Conservation (phyloP, 2,329 filamentous ascomycete genomes). For the Ophiostoma perfectum region DNA sequence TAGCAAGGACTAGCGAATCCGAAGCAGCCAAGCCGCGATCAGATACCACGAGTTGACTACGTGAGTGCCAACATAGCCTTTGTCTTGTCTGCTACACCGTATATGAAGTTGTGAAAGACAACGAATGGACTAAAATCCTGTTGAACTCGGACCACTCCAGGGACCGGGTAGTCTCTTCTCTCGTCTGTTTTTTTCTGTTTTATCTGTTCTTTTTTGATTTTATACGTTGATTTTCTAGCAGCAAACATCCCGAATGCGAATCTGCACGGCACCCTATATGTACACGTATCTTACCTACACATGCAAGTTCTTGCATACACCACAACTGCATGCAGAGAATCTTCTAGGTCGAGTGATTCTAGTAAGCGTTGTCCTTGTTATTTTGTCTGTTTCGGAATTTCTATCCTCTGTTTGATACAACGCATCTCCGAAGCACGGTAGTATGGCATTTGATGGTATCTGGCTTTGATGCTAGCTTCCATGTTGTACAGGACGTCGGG, state of each 20-base stretch:
- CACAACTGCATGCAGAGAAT: not conserved
- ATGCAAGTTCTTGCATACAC: not conserved
- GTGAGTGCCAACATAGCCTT: not conserved
- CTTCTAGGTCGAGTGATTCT: not conserved
- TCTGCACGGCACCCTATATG: not conserved
- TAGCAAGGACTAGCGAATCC: not conserved
- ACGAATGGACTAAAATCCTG: not conserved
- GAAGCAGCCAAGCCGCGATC: constrained; percentile 5
- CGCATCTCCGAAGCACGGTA: not conserved
- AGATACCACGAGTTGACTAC: not conserved
- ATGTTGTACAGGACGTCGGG: no score
- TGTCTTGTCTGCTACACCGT: not conserved
- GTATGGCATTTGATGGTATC: not conserved
- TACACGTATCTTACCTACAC: not conserved
- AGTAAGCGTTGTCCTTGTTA: not conserved
- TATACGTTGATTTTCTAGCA: not conserved
- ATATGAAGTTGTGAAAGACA: not conserved
- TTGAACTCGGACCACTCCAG: not conserved
- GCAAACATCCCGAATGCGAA: not conserved
- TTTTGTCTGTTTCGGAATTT: not conserved
- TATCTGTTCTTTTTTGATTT: not conserved
- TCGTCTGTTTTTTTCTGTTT: not conserved
- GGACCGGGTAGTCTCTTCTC: not conserved
- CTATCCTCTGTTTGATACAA: not conserved
- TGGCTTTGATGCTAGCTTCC: not conserved